Conservation (phyloP, 352 stramenopile genomes). For the Pythium phragmitis region DNA sequence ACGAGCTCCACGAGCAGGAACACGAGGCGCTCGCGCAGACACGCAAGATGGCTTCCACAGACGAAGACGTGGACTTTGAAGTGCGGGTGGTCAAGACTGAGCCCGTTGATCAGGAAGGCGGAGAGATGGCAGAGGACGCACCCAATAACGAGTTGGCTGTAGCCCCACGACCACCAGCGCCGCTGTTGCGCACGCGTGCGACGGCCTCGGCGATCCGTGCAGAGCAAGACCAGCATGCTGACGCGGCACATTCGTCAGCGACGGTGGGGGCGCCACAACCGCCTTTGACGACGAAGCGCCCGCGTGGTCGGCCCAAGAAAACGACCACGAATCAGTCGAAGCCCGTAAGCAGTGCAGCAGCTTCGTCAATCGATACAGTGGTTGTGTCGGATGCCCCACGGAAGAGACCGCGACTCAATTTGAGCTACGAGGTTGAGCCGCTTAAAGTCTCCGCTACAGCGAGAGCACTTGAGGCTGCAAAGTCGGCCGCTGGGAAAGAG, state of each 20-base stretch:
- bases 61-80: background rate
- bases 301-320: too few relatives aligned
- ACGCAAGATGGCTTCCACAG: background rate
- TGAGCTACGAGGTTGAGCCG: too few relatives aligned
- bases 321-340: background rate
- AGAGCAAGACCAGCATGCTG: background rate
- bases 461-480: background rate
- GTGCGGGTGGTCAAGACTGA: constrained; percentile 11
- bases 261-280: background rate
- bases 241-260: background rate
- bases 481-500: background rate
- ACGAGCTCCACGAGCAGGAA: constrained; percentile 1
- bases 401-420: background rate
- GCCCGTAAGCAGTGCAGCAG: background rate
- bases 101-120: background rate
- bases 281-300: background rate
- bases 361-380: background rate
- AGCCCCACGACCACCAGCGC: background rate
- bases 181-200: constrained; percentile 15
- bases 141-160: background rate
- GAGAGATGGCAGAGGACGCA: background rate
- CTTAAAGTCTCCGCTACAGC: background rate
- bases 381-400: background rate
- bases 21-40: background rate
- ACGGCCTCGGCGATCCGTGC: constrained; percentile 4